Evolutionary conservation across 495 filamentous ascomycete species (phyloP).

Genomic region (Tuber borchii): DNA sequence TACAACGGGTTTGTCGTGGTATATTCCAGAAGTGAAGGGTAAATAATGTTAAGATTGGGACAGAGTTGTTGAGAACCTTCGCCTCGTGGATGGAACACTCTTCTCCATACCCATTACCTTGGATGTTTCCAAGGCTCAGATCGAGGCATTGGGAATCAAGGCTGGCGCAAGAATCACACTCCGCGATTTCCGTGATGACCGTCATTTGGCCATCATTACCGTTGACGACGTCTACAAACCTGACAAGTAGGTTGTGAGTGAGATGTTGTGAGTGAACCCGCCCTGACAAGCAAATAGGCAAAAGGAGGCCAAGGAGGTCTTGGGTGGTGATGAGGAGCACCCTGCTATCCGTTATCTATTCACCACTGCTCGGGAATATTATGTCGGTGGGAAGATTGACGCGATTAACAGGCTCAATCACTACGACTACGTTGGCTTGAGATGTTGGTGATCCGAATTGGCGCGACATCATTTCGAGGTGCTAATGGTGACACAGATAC

Average conservation of each 20-base stretch:
- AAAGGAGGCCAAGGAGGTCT: conserved; percentile 86
- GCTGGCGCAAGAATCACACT: conserved; percentile 74
- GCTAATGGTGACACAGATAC: conserved; percentile 56
- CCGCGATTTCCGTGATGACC: conserved; percentile 92
- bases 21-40: neutral
- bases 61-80: conserved; percentile 80
- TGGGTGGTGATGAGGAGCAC: conserved; percentile 89
- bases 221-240: conserved; percentile 94
- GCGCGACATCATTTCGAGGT: conserved; percentile 21
- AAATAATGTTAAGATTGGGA: conserved; percentile 8
- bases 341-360: conserved; percentile 86
- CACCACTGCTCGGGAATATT: conserved; percentile 72
- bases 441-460: conserved; percentile 57
- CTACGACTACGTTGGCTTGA: conserved; percentile 95
- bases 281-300: conserved; percentile 52
- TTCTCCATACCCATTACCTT: conserved; percentile 97
- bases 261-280: conserved; percentile 34
- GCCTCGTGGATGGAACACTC: conserved; percentile 80
- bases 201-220: conserved; percentile 89
- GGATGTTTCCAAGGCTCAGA: conserved; percentile 66
- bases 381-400: conserved; percentile 91
- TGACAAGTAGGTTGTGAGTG: conserved; percentile 66
- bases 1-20: conserved; percentile 69
- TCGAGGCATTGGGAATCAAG: conserved; percentile 66
- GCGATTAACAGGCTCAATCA: conserved; percentile 91